phyloP scores from a whole-genome alignment of 2,329 filamentous ascomycete genomes.

The Colletotrichum magnum region DNA sequence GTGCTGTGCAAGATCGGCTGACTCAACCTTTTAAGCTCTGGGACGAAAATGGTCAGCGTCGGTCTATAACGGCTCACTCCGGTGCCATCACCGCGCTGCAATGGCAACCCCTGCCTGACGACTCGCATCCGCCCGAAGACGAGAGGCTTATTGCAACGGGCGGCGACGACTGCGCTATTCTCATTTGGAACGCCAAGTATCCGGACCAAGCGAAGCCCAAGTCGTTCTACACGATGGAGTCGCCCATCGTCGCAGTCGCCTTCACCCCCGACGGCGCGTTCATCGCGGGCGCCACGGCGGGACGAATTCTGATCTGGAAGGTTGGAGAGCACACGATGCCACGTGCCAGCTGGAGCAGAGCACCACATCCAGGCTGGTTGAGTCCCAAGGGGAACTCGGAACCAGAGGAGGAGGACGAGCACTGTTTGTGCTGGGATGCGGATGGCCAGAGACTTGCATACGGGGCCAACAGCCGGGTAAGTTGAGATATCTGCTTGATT shows the following conservation, averaged over 20 bases:
- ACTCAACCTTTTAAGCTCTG: constrained; percentile 59
- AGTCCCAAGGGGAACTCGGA: constrained; percentile 69
- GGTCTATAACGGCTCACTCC: constrained; percentile 71
- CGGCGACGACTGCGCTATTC: constrained; percentile 73
- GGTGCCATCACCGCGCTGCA: constrained; percentile 70
- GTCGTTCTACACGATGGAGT: constrained; percentile 73
- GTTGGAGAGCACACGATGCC: constrained; percentile 71
- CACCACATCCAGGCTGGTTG: constrained; percentile 69
- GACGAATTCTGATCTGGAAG: constrained; percentile 75
- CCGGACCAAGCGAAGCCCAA: constrained; percentile 67
- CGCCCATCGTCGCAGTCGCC: constrained; percentile 69
- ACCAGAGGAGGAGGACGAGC: constrained; percentile 71
- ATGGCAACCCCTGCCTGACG: constrained; percentile 69
- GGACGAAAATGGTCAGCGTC: constrained; percentile 67
- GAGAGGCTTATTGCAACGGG: constrained; percentile 74
- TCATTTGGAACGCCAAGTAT: constrained; percentile 72
- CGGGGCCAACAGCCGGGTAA: constrained; percentile 73
- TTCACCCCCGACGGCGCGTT: constrained; percentile 76
- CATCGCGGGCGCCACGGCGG: constrained; percentile 72
- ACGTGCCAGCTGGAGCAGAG: constrained; percentile 71
- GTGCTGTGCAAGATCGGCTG: constrained; percentile 30
- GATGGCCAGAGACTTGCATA: constrained; percentile 74
- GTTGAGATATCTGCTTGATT: constrained; percentile 49
- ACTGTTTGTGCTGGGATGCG: constrained; percentile 74
- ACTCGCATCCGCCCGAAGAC: constrained; percentile 51